A percentile compares a stretch with the other conserved stretches of the same genome.
phyloP scores from a whole-genome alignment of 306 rosid species.

The Glycine latifolia region DNA sequence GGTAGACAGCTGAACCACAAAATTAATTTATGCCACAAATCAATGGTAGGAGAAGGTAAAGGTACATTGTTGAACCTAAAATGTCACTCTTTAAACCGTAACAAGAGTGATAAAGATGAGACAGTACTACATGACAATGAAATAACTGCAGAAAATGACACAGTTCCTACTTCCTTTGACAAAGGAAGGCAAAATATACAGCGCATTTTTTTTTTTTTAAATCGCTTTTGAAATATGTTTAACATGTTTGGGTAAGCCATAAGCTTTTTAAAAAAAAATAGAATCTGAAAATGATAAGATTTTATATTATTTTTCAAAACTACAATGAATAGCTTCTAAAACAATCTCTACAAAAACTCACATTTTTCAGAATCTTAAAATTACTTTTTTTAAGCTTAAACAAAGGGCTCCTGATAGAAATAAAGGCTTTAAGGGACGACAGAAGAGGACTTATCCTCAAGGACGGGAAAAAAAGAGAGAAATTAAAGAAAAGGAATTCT shows the following conservation, averaged over 20 bases:
- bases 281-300: not conserved
- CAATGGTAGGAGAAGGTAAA: not conserved
- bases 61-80: constrained; percentile 17
- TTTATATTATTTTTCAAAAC: not conserved
- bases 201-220: not conserved
- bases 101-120: constrained; percentile 24
- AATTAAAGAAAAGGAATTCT: not conserved
- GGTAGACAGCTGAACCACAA: constrained; percentile 15
- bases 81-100: constrained; percentile 11
- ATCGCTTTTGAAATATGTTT: not conserved
- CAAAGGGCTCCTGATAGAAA: not conserved
- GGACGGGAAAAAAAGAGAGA: not conserved
- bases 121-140: constrained; percentile 3
- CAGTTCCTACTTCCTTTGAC: constrained; percentile 6
- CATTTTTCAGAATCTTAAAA: not conserved
- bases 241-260: not conserved
- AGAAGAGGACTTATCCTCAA: not conserved
- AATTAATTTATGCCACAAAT: not conserved
- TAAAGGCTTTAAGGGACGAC: constrained; percentile 14
- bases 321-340: not conserved
- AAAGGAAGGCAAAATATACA: not conserved
- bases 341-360: not conserved
- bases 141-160: constrained; percentile 13
- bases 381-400: not conserved
- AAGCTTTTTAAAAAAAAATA: not conserved